Conservation (phyloP, 2,329 filamentous ascomycete genomes). For the Ascomycota sp. region DNA sequence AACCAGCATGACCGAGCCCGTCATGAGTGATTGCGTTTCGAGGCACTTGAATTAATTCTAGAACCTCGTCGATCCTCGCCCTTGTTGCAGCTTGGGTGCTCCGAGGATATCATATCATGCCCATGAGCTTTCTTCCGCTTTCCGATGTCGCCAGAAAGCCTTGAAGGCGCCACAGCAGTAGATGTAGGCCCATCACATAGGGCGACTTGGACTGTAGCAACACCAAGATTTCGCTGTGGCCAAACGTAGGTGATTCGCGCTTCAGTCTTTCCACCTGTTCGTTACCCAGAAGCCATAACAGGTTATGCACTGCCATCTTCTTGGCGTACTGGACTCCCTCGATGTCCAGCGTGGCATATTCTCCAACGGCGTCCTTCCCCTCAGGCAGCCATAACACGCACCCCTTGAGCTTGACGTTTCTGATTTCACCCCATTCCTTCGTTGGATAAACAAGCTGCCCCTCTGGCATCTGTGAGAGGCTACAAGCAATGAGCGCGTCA, state of each 20-base stretch:
- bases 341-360: constrained; percentile 24
- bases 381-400: constrained; percentile 22
- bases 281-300: constrained; percentile 26
- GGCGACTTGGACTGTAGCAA: constrained; percentile 15
- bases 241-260: constrained; percentile 12
- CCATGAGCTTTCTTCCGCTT: no score
- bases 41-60: no score
- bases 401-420: constrained; percentile 17
- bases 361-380: constrained; percentile 7
- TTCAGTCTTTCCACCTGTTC: constrained; percentile 20
- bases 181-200: constrained; percentile 21
- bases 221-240: constrained; percentile 18
- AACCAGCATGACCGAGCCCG: no score
- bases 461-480: constrained; percentile 5
- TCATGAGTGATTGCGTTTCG: no score
- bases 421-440: constrained; percentile 21
- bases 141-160: constrained; percentile 20
- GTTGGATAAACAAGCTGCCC: constrained; percentile 19
- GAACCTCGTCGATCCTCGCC: no score
- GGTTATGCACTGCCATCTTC: constrained; percentile 28
- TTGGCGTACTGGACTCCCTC: constrained; percentile 10
- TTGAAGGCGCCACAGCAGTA: constrained; percentile 34
- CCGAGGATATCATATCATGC: not conserved
- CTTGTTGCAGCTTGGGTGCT: no score
- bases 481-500: constrained; percentile 17